Base-by-base conservation (phyloP, 352 stramenopile species). In the Globisporangium recalcitrans region DNA sequence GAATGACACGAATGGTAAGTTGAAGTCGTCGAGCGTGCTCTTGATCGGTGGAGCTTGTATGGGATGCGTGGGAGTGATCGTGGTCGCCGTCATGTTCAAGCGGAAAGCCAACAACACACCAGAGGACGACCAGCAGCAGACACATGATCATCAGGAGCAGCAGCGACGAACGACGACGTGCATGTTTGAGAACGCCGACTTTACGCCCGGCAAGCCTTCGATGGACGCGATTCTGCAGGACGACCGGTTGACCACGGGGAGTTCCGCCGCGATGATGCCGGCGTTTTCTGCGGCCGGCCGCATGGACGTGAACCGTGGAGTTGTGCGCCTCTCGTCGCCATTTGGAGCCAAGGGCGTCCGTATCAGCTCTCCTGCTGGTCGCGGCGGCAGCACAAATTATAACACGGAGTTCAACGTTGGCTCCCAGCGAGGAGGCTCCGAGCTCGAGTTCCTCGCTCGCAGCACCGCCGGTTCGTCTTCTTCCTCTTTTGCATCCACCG, bases 181-280 rank as follows among this genome's bases (percentile, higher is more conserved):
- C n/a, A 42, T 31, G 61, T 66, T 66, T 29, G 61, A 66, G 44
- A 66, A 34, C 44, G 52, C 52, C 11, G 44, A 66, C 46, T 66
- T 52, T 42, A 62, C 61, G 32, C 61, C 61, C 3, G 42, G 46
- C 16, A 44, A 42, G 29, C 29, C 24, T 10, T 66, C 61, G 32
- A 31, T 62, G 16, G 61, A 66, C 54, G 61, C 22, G 2, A 66
- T 66, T 54, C 52, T 66, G 16, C 61, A 66, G 44, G 61, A 66
- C 44, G 31, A 49, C 19, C 61, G 61, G 3, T 8, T 48, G 22
- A 57, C 55, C n/a, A 48, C 42, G 6, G 61, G 49, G 13, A 66
- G 61, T 54, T 62, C 55, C 10, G 51, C 52, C 19, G 36, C 59
- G 13, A 66, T 62, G 52, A 10, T 66, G 11, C 61, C 61, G 4